Evolutionary conservation across 345 rosid species (phyloP).

Genomic region (Zanthoxylum bungeanum): DNA sequence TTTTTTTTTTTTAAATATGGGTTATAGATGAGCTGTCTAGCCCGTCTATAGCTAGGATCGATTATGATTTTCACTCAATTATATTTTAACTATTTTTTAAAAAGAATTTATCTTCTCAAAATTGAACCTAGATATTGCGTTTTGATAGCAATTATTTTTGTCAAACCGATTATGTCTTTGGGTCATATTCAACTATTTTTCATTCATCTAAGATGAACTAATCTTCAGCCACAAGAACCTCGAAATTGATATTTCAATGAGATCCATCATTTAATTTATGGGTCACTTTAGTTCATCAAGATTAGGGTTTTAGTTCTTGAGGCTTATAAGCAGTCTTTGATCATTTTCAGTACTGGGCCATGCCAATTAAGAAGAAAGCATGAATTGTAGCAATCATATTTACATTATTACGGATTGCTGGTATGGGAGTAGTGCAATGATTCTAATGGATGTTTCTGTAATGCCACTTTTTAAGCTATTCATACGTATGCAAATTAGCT

Average conservation of each 20-base stretch:
- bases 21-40: no score
- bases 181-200: no score
- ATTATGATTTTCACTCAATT: no score
- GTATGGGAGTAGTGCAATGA: constrained; percentile 2
- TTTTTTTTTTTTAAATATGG: no score
- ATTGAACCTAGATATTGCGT: no score
- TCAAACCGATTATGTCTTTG: no score
- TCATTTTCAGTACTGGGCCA: constrained; percentile 11
- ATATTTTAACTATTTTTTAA: no score
- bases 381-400: neutral
- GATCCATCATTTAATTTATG: neutral
- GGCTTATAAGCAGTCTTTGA: constrained; percentile 1
- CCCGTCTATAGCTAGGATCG: no score
- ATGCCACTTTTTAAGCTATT: constrained; percentile 17
- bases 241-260: constrained; percentile 1
- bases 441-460: constrained; percentile 24
- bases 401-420: neutral
- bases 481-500: neutral
- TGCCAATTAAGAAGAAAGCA: neutral
- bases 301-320: constrained; percentile 1
- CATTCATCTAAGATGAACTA: neutral
- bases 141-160: no score
- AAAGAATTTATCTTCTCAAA: no score
- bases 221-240: constrained; percentile 21
- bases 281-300: neutral